phyloP scores from a whole-genome alignment of 495 filamentous ascomycete genomes.

The Penicillium angulare region DNA sequence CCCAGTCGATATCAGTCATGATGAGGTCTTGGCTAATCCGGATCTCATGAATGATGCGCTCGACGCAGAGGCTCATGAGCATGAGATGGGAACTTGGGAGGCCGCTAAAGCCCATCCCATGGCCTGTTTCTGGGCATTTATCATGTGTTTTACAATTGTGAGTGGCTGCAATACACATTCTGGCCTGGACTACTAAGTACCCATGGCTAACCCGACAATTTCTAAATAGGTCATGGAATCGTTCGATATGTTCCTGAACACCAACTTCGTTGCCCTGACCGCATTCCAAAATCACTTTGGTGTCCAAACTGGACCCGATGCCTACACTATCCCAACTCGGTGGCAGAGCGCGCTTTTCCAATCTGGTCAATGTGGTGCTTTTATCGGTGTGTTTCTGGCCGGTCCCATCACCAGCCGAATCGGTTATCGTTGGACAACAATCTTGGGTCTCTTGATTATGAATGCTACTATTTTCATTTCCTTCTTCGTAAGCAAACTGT shows the following conservation, averaged over 20 bases:
- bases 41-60: conserved; percentile 37
- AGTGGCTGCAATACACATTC: too few relatives aligned
- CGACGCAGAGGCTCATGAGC: conserved; percentile 31
- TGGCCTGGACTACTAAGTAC: too few relatives aligned
- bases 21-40: conserved; percentile 25
- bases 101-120: conserved; percentile 45
- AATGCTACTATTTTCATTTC: conserved; percentile 66
- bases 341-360: conserved; percentile 69
- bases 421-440: conserved; percentile 61
- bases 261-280: conserved; percentile 19
- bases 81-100: conserved; percentile 28
- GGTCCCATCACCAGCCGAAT: conserved; percentile 61
- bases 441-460: conserved; percentile 46
- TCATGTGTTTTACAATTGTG: conserved; percentile 46
- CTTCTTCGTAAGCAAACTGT: conserved; percentile 68
- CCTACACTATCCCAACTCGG: conserved; percentile 34
- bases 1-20: conserved; percentile 15
- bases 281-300: conserved; percentile 23
- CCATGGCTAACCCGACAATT: background rate
- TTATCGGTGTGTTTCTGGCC: conserved; percentile 64
- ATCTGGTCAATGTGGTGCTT: conserved; percentile 54
- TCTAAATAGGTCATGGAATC: conserved; percentile 38
- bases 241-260: conserved; percentile 36
- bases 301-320: conserved; percentile 17
- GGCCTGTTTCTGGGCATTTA: conserved; percentile 47